Base-by-base conservation (phyloP, 2,329 filamentous ascomycete genomes). In the Parascedosporium putredinis region DNA sequence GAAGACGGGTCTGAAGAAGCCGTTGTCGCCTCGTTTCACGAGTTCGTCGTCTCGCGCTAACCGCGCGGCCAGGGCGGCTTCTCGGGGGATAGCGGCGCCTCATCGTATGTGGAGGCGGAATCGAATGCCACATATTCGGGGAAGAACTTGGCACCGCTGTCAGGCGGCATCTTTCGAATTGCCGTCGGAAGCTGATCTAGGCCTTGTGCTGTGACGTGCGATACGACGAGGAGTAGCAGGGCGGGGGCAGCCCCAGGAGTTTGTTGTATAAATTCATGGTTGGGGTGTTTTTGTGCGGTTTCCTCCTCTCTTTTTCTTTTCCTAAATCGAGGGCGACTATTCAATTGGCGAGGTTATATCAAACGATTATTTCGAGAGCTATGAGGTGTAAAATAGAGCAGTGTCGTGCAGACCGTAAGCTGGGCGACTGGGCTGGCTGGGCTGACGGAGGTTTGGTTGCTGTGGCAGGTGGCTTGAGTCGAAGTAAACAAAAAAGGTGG, bases 81-180 rank as follows among this genome's bases (percentile, higher is more conserved):
- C 59, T 38, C 51, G 58, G 2, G 62, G 58, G 56, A 53, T 23
- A 62, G 52, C 2, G 62, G 53, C 29, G 63, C 56, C 16, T 45
- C 47, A 53, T 57, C 51, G 47, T 45, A 50, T 23, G 22, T 36
- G 51, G 47, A 40, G 50, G 33, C 53, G 18, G 52, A 27, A 45
- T 55, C 53, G 56, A 78, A 79, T 55, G 69, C 72, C 55, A 73
- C 82, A 62, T 88, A 84, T 42, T 86, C 75, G 50, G 82, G 69
- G 56, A 82, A 78, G 60, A 91, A 83, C 72, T 88, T 93, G 61
- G 87, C 83, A 52, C 78, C 78, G 46, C 79, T 76, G 59, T 88
- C 81, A 4, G 72, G 72, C 44, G 79, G 73, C 78, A 90, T 86
- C 61, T 89, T 89, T 60, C 77, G 78, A 50, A 90, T 72, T 1